Base-by-base conservation (phyloP, 192 early-diverging fungal species). In the Rhizoclosmatium globosum region DNA sequence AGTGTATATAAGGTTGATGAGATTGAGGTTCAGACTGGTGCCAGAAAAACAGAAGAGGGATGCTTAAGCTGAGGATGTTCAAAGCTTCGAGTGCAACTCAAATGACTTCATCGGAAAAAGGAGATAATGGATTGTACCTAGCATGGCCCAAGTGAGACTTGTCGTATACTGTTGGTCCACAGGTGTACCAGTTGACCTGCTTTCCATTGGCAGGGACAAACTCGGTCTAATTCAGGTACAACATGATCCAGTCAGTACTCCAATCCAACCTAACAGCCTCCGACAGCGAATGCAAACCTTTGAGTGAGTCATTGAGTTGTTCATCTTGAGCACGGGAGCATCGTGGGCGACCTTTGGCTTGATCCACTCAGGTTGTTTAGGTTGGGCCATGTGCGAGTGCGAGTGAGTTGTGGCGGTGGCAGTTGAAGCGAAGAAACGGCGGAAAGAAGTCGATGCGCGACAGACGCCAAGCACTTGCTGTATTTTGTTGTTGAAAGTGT, bases 91-190 rank as follows among this genome's bases (percentile, higher is more conserved):
- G 31, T 31, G 31, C 31, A 31, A 31, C 31, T 31, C 31, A 31
- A 31, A 31, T 31, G 31, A 31, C 0, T 31, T 31, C 31, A 31
- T 31, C 39, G 56, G 77, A 76, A 11, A 75, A 21, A 60, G 15
- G 79, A 68, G 82, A 21, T 31, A 82, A n/a, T 23, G 71, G 74
- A 23, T 66, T 3, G 59, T 19, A 93, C 91, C 95, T 90, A 3
- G 98, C 98, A 78, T 99, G 98, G 42, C 98, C 98, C 82, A 99
- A 90, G 81, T 99, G 98, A 4, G 96, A 91, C 4, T 93, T 89
- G 80, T 96, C 95, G 79, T 99, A 99, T 31, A 99, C 98, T 3
- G 98, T 99, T 11, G 98, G 98, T 38, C 98, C 98, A 87, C 98
- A 99, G 75, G 88, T 93, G 83, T 99, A 99, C 98, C 98, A 99